phyloP scores from a whole-genome alignment of 1,139 yeast species.

The Yamadazyma aaseri region DNA sequence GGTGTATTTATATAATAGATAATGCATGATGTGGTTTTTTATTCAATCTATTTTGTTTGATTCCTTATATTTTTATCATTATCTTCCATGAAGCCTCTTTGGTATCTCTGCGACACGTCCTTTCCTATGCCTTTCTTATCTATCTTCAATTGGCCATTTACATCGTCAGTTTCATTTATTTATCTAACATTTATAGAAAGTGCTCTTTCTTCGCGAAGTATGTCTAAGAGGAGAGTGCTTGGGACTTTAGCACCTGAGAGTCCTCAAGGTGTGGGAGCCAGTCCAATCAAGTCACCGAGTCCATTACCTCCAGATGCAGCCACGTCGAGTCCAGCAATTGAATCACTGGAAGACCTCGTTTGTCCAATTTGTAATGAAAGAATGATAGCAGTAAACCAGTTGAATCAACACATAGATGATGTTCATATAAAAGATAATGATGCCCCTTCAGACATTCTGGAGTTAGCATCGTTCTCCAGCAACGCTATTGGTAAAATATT shows the following conservation, averaged over 20 bases:
- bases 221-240: conserved; percentile 4
- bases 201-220: background rate
- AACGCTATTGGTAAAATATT: conserved; percentile 12
- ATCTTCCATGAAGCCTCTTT: too few species aligned
- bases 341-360: too few species aligned
- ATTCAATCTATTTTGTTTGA: too few species aligned
- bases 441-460: background rate
- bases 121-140: too few species aligned
- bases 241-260: conserved; percentile 8
- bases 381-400: conserved; percentile 55
- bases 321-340: too few species aligned
- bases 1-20: conserved; percentile 2
- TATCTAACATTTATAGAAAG: too few species aligned
- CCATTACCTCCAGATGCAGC: conserved; percentile 1
- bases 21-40: background rate
- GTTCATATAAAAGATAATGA: conserved; percentile 39
- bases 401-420: conserved; percentile 74
- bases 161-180: too few species aligned
- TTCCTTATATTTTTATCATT: too few species aligned
- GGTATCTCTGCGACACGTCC: too few species aligned
- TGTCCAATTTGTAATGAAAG: conserved; percentile 75
- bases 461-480: conserved; percentile 3
- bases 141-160: too few species aligned
- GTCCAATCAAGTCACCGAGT: background rate
- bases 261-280: background rate